Evolutionary conservation across 495 filamentous ascomycete genomes (phyloP), one percentile per base, ranked within the genome.

Genomic region (Tuber indicum): DNA sequence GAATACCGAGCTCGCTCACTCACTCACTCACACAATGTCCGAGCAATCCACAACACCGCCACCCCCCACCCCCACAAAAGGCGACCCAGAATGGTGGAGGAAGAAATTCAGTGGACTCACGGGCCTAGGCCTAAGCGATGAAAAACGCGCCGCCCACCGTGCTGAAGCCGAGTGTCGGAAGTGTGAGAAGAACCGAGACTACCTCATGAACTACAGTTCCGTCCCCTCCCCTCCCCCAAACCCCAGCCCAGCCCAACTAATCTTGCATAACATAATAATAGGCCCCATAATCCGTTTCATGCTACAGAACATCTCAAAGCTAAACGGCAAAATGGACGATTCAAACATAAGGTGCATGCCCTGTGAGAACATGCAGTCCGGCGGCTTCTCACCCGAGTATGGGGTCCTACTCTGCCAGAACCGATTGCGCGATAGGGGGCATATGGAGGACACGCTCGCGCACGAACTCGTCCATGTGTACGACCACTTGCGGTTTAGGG

Each of bases 381-480:
- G 95, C 21, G 96, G 96, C 0, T 97, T 98, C 79, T 89, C 91
- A 82, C 90, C 92, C 0, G 87, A 92, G 45, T 91, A 92, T 80
- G 96, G 96, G 6, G 97, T 99, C 72, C 78, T 94, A 82, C 84
- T 99, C 5, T 98, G 96, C 84, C 92, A 96, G 44, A 98, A 99
- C 83, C 89, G 92, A 84, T 87, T 98, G 84, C 86, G 89, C 71
- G 89, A 91, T 81, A 87, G 89, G 71, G 87, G 89, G 2, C 92
- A 96, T 81, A 82, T 96, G 78, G 96, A 99, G 86, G 96, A 99
- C 84, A 97, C 93, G 46, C 86, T 99, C 82, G 92, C 96, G 66
- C 96, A 99, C 85, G 96, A 99, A 86, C 94, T 99, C 91, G 91
- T 99, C 74, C 96, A 99, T 86, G 95, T 94, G 14, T 98, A 93